Conservation (phyloP, 345 rosid genomes). For the Eucalyptus marginata region DNA sequence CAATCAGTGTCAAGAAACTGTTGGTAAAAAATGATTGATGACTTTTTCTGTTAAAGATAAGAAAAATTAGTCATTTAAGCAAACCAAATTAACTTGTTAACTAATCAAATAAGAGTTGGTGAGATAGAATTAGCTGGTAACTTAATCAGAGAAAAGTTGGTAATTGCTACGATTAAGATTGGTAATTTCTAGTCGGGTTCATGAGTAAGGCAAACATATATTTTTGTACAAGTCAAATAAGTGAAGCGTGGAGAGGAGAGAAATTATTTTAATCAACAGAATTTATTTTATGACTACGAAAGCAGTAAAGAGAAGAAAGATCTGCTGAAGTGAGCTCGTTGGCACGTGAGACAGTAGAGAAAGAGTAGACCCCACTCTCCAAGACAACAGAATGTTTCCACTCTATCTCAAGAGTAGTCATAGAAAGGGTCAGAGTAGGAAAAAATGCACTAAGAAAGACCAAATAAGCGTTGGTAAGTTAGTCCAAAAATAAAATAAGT, state of each 20-base stretch:
- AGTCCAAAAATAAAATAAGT: not conserved
- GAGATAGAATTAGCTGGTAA: not conserved
- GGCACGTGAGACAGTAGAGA: not conserved
- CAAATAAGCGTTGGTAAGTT: not conserved
- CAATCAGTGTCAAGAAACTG: not conserved
- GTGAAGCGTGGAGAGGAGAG: not conserved
- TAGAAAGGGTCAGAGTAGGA: not conserved
- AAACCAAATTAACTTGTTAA: not conserved
- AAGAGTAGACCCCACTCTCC: not conserved
- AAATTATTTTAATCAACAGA: not conserved
- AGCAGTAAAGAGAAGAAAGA: not conserved
- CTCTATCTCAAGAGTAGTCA: not conserved
- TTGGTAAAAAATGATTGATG: not conserved
- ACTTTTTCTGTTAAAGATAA: not conserved
- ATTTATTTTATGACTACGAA: not conserved
- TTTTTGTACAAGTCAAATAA: not conserved
- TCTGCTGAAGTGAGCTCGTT: not conserved
- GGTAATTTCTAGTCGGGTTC: not conserved
- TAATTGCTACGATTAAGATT: not conserved
- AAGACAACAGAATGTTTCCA: not conserved
- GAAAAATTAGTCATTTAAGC: not conserved
- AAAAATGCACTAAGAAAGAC: not conserved
- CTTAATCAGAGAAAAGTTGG: not conserved
- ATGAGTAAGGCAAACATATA: not conserved
- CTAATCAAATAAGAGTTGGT: not conserved